phyloP scores from a whole-genome alignment of 768 basidiomycete species.

The Kwoniella botswanensis region DNA sequence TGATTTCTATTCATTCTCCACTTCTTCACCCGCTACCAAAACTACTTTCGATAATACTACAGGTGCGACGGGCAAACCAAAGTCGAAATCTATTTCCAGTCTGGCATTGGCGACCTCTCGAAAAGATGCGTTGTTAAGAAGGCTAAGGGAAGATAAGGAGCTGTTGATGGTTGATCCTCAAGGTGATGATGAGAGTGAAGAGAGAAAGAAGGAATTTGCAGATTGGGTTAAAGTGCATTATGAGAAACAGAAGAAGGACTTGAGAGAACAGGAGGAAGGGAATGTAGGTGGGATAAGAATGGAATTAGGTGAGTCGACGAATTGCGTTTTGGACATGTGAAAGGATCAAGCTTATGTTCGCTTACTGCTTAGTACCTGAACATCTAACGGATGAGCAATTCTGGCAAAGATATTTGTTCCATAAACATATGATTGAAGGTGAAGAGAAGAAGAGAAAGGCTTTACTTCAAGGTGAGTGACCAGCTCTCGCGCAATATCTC shows the following conservation, averaged over 20 bases:
- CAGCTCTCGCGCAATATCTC: neutral
- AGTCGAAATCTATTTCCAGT: conserved; percentile 47
- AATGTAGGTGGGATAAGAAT: conserved; percentile 50
- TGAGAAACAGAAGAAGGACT: conserved; percentile 45
- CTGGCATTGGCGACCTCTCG: conserved; percentile 60
- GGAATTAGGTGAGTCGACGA: conserved; percentile 46
- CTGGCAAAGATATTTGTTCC: conserved; percentile 58
- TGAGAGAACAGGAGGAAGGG: conserved; percentile 36
- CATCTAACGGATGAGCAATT: conserved; percentile 52
- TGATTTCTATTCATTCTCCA: conserved; percentile 81
- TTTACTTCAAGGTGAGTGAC: conserved; percentile 46
- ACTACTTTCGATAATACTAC: conserved; percentile 42
- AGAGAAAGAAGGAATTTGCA: conserved; percentile 42
- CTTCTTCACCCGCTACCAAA: conserved; percentile 53
- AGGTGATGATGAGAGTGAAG: conserved; percentile 62
- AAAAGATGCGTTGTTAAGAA: conserved; percentile 75
- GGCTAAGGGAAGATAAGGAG: conserved; percentile 74
- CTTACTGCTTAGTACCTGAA: too few species aligned
- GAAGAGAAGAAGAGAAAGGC: conserved; percentile 54
- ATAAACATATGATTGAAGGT: conserved; percentile 53
- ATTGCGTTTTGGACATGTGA: too few species aligned
- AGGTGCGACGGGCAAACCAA: conserved; percentile 50
- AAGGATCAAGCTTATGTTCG: neutral
- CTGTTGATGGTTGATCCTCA: conserved; percentile 79
- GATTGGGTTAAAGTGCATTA: conserved; percentile 49